Base-by-base conservation (phyloP, 2,329 filamentous ascomycete genomes). In the Fusarium sp. region DNA sequence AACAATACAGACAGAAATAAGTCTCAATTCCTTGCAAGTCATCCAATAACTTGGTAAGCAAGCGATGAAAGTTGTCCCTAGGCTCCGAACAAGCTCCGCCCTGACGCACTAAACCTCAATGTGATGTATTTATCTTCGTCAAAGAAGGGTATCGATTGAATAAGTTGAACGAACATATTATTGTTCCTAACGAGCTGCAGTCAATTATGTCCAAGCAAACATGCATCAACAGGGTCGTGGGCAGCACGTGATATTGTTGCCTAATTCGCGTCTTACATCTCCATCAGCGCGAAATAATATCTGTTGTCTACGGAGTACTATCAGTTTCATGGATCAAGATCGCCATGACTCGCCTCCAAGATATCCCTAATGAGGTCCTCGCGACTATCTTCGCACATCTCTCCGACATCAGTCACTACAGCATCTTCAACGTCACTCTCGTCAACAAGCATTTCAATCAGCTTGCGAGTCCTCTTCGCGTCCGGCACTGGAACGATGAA, bases 131-230 rank as follows among this genome's bases (percentile, higher is more conserved):
- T n/a, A n/a, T n/a, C n/a, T n/a, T n/a, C n/a, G n/a, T n/a, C n/a
- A n/a, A n/a, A n/a, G n/a, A n/a, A n/a, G n/a, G n/a, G n/a, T n/a
- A n/a, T 33, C 14, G 14, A 23, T 8, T 16, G 7, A 8, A 5
- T 18, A 1, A n/a, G 7, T 48, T 6, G 1, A 10, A 19, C 2
- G 8, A 12, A 11, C 4, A 23, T 19, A 15, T 10, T 25, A 0
- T 31, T 29, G 2, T 5, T 10, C 10, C 10, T 12, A 10, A 8
- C 3, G 3, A 9, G 0, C 12, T 12, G 3, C 9, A n/a, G 7
- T 31, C 7, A 4, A 35, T 11, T 14, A 3, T 18, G 8, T 25
- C 3, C 6, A 15, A 15, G 10, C 8, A 4, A 10, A 1, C 19
- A 6, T 21, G 48, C 23, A n/a, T 6, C 31, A n/a, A 10, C 4